Base-by-base conservation (phyloP, 176 grass and related monocot genomes). In the Rhipidocladum racemiflorum region DNA sequence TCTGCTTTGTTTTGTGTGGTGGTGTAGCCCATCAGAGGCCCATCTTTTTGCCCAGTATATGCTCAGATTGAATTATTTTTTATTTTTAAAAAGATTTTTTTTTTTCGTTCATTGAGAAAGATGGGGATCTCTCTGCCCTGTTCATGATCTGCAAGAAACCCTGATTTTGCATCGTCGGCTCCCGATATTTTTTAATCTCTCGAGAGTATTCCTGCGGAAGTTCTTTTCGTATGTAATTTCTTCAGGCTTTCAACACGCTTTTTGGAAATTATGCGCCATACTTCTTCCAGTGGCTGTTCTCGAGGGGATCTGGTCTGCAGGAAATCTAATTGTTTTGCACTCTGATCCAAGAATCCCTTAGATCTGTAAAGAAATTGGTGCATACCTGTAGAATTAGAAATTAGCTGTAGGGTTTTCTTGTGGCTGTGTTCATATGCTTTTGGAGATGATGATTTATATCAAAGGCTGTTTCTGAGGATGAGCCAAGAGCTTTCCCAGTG, bases 391-490 rank as follows among this genome's bases (percentile, higher is more conserved):
- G 36, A 9, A 61, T 27, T 73, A 2, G 2, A 8, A 1, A 50
- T 61, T 20, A n/a, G 0, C 3, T 1, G 1, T 5, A n/a, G 40
- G 1, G 15, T 82, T 80, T 51, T 2, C 28, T 15, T 76, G 4
- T 17, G 18, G 50, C 5, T 13, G 0, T 77, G 5, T 7, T 3
- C 7, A 13, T 75, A 34, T 86, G 59, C 55, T 80, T 80, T 80
- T 75, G 49, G 69, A 87, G 48, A 49, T 85, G 87, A 81, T 50
- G 77, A 76, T 68, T 61, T 8, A 15, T 62, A 71, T 82, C 72
- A 82, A 82, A 89, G 82, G 71, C 77, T 77, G 77, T 89, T 82
- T 81, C 83, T 76, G 83, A 89, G 83, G 77, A 74, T 20, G 77
- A 65, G 83, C 77, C 70, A 54, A 38, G 54, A 39, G 70, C 70